Evolutionary conservation across 1,284 basidiomycete genomes (phyloP), one percentile per base, ranked within the genome.

Genomic region (Paramarasmius palmivorus): DNA sequence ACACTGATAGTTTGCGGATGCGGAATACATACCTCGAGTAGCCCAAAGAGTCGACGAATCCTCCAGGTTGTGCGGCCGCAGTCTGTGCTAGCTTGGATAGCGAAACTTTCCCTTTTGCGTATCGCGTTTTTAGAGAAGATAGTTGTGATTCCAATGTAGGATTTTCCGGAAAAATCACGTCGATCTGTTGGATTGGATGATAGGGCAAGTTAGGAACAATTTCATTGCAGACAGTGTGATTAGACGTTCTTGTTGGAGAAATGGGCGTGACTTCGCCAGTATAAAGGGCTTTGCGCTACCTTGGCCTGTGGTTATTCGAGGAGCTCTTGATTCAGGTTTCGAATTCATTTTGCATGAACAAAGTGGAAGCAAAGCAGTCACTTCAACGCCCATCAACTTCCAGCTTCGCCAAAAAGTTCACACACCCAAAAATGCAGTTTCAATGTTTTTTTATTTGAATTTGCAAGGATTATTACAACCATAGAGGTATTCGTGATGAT

Each of bases 121-220:
- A 56, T 39, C 23, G 46, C 4, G 40, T 22, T 20, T 55, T 50
- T 34, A 54, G 26, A n/a, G 32, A 35, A 10, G 46, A 32, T 8
- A 58, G 17, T 14, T 26, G 40, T 29, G 41, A 26, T 39, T 58
- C 50, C 10, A 58, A 36, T 9, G 22, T 7, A 25, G 19, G n/a
- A 32, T 55, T 55, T n/a, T 50, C 46, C 19, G 56, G 56, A 40
- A 58, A 58, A 17, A 55, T 50, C 45, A 58, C 39, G 38, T 58
- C 56, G 19, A 58, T 23, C 56, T 58, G 48, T 50, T 26, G n/a
- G 29, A 6, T 32, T 6, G 29, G 25, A 39, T 23, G 34, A 45
- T n/a, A 35, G n/a, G 41, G 15, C 32, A 34, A 23, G 29, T 25
- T 23, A 42, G 25, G 15, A 20, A 22, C 19, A 25, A 39, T 15